A percentile compares a stretch with the other conserved stretches of the same genome.
Conservation (phyloP, 257 asterid genomes). For the Phtheirospermum japonicum region DNA sequence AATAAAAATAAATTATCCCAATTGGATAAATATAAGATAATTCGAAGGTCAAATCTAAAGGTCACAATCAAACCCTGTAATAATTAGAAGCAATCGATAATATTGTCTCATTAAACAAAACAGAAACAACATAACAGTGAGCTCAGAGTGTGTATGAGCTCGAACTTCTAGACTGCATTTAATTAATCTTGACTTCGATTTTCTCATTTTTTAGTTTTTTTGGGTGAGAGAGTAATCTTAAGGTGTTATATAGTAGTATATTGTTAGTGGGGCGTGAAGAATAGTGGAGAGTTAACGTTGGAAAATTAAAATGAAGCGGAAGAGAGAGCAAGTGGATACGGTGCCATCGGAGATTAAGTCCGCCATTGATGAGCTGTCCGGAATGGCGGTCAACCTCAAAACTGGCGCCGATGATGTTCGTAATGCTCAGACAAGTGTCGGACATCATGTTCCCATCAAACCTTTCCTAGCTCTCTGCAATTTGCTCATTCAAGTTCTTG, state of each 20-base stretch:
- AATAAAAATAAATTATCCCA: background rate
- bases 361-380: slow-evolving; percentile 60
- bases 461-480: slow-evolving; percentile 77
- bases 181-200: too few relatives aligned
- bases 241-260: too few relatives aligned
- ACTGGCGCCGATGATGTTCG: slow-evolving; percentile 1
- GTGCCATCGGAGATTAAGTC: slow-evolving; percentile 59
- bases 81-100: slow-evolving; percentile 23
- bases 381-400: slow-evolving; percentile 30
- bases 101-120: background rate
- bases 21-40: slow-evolving; percentile 29
- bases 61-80: slow-evolving; percentile 42
- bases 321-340: slow-evolving; percentile 37
- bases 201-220: too few relatives aligned
- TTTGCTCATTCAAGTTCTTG: slow-evolving; percentile 73
- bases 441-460: slow-evolving; percentile 49
- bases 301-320: slow-evolving; percentile 66
- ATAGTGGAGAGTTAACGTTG: too few relatives aligned
- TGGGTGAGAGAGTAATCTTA: too few relatives aligned
- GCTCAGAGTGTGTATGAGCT: too few relatives aligned
- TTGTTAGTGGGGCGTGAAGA: background rate
- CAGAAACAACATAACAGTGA: background rate
- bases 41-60: slow-evolving; percentile 41
- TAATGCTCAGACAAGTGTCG: background rate
- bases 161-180: too few relatives aligned